phyloP scores from a whole-genome alignment of 192 early-diverging fungal genomes.

The Coemansia sp. region DNA sequence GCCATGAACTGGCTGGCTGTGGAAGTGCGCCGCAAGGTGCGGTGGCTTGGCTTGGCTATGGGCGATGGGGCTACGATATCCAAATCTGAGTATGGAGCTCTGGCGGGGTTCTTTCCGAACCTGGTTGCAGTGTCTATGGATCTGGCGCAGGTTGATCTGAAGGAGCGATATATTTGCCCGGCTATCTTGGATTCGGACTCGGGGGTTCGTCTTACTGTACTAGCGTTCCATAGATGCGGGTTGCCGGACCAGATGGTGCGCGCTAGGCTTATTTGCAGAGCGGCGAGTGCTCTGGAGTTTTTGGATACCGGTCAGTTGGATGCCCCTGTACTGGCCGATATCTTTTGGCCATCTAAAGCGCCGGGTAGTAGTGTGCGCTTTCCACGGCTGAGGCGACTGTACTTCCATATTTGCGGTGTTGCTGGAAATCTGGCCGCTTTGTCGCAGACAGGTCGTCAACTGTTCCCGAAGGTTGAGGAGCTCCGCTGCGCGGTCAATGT shows the following conservation, averaged over 20 bases:
- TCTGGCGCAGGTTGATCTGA: slow-evolving; percentile 4
- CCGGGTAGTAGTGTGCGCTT: not conserved
- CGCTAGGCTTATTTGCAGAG: slow-evolving; percentile 5
- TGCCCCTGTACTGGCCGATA: not conserved
- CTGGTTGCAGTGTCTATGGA: slow-evolving; percentile 14
- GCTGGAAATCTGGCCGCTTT: not conserved
- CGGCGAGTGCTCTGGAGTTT: slow-evolving; percentile 15
- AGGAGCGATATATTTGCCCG: slow-evolving; percentile 9
- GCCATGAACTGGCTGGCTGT: slow-evolving; percentile 23
- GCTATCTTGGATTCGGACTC: slow-evolving; percentile 3
- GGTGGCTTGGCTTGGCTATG: slow-evolving; percentile 35
- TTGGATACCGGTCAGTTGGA: slow-evolving; percentile 11
- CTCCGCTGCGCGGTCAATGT: not conserved
- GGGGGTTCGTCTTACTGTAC: slow-evolving; percentile 6
- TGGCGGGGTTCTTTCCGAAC: slow-evolving; percentile 28
- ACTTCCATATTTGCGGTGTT: not conserved
- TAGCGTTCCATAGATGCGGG: slow-evolving; percentile 4
- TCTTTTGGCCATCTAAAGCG: slow-evolving; percentile 12
- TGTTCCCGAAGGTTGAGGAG: slow-evolving; percentile 3
- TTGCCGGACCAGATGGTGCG: not conserved
- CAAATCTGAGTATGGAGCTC: slow-evolving; percentile 32
- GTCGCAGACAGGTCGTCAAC: not conserved
- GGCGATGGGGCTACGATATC: slow-evolving; percentile 12
- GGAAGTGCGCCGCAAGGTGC: slow-evolving; percentile 15
- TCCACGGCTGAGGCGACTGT: not conserved